A percentile compares a stretch with the other conserved stretches of the same genome.
Conservation (phyloP, 2,329 filamentous ascomycete species). For the Aspergillus hortae region DNA sequence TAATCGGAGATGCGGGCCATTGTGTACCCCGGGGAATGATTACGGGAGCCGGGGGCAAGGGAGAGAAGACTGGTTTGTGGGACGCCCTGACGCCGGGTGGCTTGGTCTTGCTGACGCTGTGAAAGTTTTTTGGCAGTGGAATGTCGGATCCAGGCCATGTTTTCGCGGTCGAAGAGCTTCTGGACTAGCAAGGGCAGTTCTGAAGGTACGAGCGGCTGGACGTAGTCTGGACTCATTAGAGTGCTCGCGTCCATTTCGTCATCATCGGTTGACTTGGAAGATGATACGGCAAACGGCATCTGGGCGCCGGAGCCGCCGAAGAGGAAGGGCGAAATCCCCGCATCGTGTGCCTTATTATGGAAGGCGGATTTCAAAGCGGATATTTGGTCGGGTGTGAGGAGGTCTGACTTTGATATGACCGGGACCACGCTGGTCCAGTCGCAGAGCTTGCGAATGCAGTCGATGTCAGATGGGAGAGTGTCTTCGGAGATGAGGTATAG, state of each 20-base stretch:
- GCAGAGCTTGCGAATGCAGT: slow-evolving; percentile 67
- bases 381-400: slow-evolving; percentile 57
- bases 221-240: slow-evolving; percentile 87
- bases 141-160: slow-evolving; percentile 76
- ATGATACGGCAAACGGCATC: slow-evolving; percentile 73
- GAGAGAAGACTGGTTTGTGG: slow-evolving; percentile 17
- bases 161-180: slow-evolving; percentile 72
- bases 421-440: slow-evolving; percentile 80
- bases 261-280: slow-evolving; percentile 64
- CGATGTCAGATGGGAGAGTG: slow-evolving; percentile 62
- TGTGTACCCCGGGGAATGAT: slow-evolving; percentile 49
- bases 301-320: slow-evolving; percentile 52
- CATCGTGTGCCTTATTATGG: slow-evolving; percentile 30
- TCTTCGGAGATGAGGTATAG: slow-evolving; percentile 76
- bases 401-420: slow-evolving; percentile 73
- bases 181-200: slow-evolving; percentile 70
- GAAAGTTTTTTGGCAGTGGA: slow-evolving; percentile 78
- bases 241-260: slow-evolving; percentile 90
- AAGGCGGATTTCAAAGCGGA: slow-evolving; percentile 55
- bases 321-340: slow-evolving; percentile 62
- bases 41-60: slow-evolving; percentile 25
- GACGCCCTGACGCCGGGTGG: slow-evolving; percentile 7
- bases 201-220: slow-evolving; percentile 72
- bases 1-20: slow-evolving; percentile 60
- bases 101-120: slow-evolving; percentile 57